Base-by-base conservation (phyloP, 176 grass and related monocot genomes). In the Coix lacrymajobi region DNA sequence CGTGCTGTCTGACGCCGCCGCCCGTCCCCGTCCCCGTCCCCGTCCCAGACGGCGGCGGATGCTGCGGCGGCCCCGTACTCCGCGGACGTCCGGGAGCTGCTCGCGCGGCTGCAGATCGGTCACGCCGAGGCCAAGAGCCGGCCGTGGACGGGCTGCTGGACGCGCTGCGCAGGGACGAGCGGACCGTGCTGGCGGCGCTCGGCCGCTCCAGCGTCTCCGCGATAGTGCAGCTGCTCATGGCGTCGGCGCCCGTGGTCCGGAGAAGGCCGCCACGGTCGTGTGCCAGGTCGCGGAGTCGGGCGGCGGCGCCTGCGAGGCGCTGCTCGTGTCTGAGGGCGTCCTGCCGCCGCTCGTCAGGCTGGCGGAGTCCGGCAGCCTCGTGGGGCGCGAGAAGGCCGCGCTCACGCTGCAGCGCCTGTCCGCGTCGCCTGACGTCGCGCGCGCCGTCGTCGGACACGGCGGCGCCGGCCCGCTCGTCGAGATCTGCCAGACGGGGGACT, bases 21-120 rank as follows among this genome's bases (percentile, higher is more conserved):
- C 26, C 70, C 85, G 5, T 25, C 56, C 3, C 56, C 58, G 6
- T 30, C 79, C 12, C 57, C 72, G 3, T 22, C 41, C 2, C 41
- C 54, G 3, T 20, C 73, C 11, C 38, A 67, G 16, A 16, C 43
- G 7, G 60, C 73, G 31, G 15, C 34, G 3, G 78, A 26, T 43
- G 52, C 19, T 16, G 37, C 48, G 17, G 36, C n/a, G 41, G 76
- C 40, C 3, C 17, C 13, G 37, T 31, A 37, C 0, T 6, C 52
- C 33, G 16, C 69, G 34, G 88, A 91, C 80, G 91, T 99, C 9
- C 82, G 91, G 14, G 96, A 99, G 85, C 64, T 99, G 80, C 87
- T 99, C 7, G 93, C 93, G 54, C 68, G 97, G 80, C 87, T 99
- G 29, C 97, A 99, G 86, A 94, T 99, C 83, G 97, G 93, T 57